phyloP scores from a whole-genome alignment of 805 yeast genomes.

The Starmerella geochares region DNA sequence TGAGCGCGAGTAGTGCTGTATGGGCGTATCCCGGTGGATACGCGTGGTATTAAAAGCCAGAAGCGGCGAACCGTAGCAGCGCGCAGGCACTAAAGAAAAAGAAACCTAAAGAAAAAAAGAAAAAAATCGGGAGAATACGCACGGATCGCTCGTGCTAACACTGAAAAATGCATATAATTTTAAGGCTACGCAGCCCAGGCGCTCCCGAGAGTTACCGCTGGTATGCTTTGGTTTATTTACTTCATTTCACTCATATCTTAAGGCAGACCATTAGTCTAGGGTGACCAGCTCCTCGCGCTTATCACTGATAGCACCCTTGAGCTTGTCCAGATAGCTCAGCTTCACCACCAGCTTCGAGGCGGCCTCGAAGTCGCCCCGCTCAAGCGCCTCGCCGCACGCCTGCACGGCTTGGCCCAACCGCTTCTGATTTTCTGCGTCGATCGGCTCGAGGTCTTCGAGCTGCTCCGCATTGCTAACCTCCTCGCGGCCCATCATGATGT shows the following conservation, averaged over 20 bases:
- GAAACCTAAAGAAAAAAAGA: not conserved
- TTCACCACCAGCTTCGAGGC: constrained; percentile 60
- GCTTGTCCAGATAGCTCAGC: constrained; percentile 75
- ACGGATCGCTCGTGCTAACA: too few species aligned
- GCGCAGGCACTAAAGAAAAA: not conserved
- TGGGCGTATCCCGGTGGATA: constrained; percentile 20
- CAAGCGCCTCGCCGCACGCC: constrained; percentile 41
- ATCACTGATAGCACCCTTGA: constrained; percentile 56
- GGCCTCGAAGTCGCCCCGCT: constrained; percentile 40
- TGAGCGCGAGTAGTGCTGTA: constrained; percentile 8
- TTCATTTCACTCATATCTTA: not conserved
- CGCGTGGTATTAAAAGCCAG: constrained; percentile 20
- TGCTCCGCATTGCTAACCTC: constrained; percentile 54
- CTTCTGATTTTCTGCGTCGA: constrained; percentile 47
- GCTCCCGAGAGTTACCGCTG: too few species aligned
- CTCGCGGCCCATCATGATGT: constrained; percentile 77
- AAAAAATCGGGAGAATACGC: too few species aligned
- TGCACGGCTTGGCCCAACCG: constrained; percentile 43
- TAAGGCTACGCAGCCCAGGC: too few species aligned
- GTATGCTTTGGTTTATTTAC: too few species aligned
- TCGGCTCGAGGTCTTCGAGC: constrained; percentile 46
- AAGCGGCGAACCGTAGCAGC: too few species aligned
- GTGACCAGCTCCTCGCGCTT: constrained; percentile 12
- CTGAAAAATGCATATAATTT: too few species aligned
- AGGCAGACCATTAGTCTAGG: not conserved